phyloP scores from a whole-genome alignment of 208 protist genomes.

The Novymonas esmeraldas region DNA sequence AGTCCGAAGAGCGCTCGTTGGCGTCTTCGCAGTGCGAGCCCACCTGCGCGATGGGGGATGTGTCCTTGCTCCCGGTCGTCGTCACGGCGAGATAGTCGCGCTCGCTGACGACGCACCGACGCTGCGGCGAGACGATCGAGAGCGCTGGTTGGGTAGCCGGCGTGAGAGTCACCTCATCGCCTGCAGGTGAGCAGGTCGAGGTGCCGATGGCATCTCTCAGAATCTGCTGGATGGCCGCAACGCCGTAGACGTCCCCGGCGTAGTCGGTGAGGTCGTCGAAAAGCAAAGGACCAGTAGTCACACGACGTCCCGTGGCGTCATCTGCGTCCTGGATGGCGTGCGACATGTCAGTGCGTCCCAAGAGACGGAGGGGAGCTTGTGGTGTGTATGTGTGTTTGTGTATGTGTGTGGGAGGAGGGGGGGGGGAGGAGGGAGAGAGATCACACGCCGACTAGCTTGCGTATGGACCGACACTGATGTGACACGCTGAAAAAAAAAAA shows the following conservation, averaged over 20 bases:
- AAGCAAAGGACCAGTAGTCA: background rate
- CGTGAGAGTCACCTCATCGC: too few species aligned
- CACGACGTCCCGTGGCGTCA: background rate
- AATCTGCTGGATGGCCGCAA: background rate
- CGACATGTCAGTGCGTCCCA: too few species aligned
- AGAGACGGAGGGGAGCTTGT: too few species aligned
- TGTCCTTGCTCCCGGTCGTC: background rate
- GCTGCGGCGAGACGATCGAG: background rate
- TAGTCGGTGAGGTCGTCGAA: background rate
- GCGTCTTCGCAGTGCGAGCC: background rate
- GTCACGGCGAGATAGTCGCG: too few species aligned
- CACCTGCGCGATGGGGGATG: background rate
- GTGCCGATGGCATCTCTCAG: background rate
- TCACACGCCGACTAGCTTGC: too few species aligned
- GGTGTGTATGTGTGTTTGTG: too few species aligned
- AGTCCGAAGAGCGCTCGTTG: conserved; percentile 2
- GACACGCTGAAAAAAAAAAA: too few species aligned
- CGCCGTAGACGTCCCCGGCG: background rate
- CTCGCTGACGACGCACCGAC: too few species aligned
- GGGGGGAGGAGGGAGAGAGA: too few species aligned
- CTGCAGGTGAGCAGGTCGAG: background rate
- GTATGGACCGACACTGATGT: too few species aligned
- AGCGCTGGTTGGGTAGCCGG: background rate
- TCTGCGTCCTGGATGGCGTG: background rate
- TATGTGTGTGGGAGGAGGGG: too few species aligned